These are phyloP conservation scores for Artemisia annua DNA, from an alignment of 129 eudicot genomes.

Conservation along the genomic window DNA sequence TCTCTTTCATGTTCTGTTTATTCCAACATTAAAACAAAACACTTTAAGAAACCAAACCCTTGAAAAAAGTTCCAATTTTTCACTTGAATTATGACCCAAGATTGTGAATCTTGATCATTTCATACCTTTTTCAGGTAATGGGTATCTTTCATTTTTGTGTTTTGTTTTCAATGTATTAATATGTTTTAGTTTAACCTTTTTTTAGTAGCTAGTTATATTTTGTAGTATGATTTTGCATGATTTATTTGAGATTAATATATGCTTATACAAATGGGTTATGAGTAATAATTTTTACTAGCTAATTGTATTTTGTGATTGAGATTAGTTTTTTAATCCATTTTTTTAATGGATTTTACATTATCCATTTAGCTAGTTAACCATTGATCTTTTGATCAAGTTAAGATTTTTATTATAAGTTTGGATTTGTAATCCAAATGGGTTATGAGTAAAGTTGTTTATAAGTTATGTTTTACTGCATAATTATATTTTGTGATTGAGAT, in stretches of 20 bases:
- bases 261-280: no score
- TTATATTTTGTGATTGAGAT: no score
- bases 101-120: conserved; percentile 3
- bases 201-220: background rate
- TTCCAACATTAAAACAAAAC: conserved; percentile 29
- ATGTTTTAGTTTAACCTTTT: no score
- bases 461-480: no score
- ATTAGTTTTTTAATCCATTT: background rate
- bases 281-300: background rate
- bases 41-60: conserved; percentile 1
- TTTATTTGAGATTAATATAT: conserved; percentile 15
- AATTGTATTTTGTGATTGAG: background rate
- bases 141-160: background rate
- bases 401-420: background rate
- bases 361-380: conserved; percentile 28
- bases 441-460: no score
- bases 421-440: no score
- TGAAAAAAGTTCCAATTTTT: conserved; percentile 25
- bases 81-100: background rate
- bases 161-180: conserved; percentile 11
- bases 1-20: conserved; percentile 26
- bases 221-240: background rate
- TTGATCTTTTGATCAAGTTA: conserved; percentile 15
- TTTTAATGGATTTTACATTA: conserved; percentile 19
- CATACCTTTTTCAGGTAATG: conserved; percentile 32